A percentile compares a stretch with the other conserved stretches of the same genome.
phyloP scores from a whole-genome alignment of 768 basidiomycete species.

The Boletus rubescentipes region DNA sequence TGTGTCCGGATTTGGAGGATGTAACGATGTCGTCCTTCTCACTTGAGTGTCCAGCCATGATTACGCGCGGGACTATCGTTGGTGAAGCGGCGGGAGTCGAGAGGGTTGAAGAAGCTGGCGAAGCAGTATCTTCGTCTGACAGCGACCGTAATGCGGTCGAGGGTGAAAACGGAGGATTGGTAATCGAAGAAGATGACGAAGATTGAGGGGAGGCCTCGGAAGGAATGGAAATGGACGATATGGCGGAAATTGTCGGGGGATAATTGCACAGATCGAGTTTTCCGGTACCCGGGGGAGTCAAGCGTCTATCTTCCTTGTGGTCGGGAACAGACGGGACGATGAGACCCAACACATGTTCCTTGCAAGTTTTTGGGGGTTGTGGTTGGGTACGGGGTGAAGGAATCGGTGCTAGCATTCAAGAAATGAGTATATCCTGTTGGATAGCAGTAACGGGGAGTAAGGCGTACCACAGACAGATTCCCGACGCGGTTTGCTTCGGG shows the following conservation, averaged over 20 bases:
- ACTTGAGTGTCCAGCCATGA: conserved; percentile 23
- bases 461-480: conserved; percentile 24
- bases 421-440: neutral
- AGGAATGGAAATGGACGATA: conserved; percentile 2
- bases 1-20: neutral
- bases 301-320: neutral
- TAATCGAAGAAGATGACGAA: neutral
- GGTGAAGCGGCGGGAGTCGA: conserved; percentile 27
- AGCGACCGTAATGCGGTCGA: neutral
- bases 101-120: conserved; percentile 29
- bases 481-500: conserved; percentile 9
- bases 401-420: conserved; percentile 6
- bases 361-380: conserved; percentile 2
- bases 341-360: conserved; percentile 12
- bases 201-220: neutral
- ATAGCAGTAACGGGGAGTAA: neutral
- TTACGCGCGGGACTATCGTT: conserved; percentile 18
- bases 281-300: conserved; percentile 8
- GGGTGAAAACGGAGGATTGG: neutral
- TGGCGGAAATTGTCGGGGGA: conserved; percentile 15
- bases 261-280: conserved; percentile 35
- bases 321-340: conserved; percentile 3
- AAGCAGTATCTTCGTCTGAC: conserved; percentile 17
- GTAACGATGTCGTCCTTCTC: neutral
- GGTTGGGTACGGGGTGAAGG: neutral